Evolutionary conservation across 176 grass and related monocot species (phyloP), one percentile per base, ranked within the genome.

Genomic region (Zoysia pacifica): DNA sequence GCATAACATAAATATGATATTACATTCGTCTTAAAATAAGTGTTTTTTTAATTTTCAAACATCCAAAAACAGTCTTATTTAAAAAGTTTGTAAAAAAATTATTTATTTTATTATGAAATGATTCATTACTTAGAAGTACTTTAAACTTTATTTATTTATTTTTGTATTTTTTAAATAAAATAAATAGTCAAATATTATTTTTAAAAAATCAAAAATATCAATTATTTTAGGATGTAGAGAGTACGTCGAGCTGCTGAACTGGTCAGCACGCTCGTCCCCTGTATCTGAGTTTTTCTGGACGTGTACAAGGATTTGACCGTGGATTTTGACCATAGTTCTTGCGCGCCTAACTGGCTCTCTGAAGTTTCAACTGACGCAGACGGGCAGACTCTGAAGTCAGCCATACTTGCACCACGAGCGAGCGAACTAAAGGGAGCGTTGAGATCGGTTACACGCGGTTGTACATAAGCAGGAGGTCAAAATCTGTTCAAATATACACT

Each of bases 301-400:
- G 70, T 46, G 41, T 52, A 69, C 53, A 83, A 62, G 62, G 75
- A 46, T 83, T 62, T 74, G 86, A 79, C 75, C 42, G 65, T 85
- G 48, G 64, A 85, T 65, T 84, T 46, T 75, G 76, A 80, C 76
- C 70, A 16, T 10, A 39, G 70, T 76, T 80, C 54, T 9, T 70
- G 38, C 37, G 16, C 40, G n/a, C 70, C 70, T 37, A 84, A 80
- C 76, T 46, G 15, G 11, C 9, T 4, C 40, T 9, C 2, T 28
- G 64, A 76, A 71, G 28, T 56, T 70, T 58, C 56, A 49, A 8
- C 61, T 43, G 70, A 50, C 70, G 56, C 41, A 49, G 58, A 37
- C 11, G 40, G 40, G 62, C 28, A n/a, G 14, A 45, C 44, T 56
- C 54, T 19, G 64, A 75, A 75, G 62, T 84, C 81, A 84, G 81